A percentile compares a stretch with the other conserved stretches of the same genome.
These are phyloP conservation scores for Anethum foeniculum DNA, from an alignment of 140 eudicot species.

Conservation along the genomic window DNA sequence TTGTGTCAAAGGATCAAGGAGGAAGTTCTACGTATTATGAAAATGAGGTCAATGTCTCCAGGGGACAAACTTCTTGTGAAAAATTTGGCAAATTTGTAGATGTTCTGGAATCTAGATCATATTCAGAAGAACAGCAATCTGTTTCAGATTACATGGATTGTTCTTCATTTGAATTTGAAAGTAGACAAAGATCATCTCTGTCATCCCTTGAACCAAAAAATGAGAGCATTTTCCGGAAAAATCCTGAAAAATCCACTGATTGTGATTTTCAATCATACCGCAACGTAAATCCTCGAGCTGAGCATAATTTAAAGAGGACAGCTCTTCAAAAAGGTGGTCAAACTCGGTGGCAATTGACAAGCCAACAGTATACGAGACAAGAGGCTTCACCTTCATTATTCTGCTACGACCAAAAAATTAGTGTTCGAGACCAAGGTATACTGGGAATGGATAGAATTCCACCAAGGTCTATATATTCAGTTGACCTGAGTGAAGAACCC, in stretches of 20 bases:
- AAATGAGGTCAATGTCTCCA: constrained; percentile 6
- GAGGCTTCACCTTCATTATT: constrained; percentile 23
- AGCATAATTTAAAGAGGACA: constrained; percentile 6
- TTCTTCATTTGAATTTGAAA: constrained; percentile 23
- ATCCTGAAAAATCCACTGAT: constrained; percentile 14
- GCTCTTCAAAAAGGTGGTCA: constrained; percentile 12
- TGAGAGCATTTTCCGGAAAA: constrained; percentile 11
- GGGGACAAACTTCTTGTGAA: constrained; percentile 37
- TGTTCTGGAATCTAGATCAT: constrained; percentile 21
- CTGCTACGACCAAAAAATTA: constrained; percentile 21
- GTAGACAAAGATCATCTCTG: constrained; percentile 21
- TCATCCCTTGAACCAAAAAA: constrained; percentile 26
- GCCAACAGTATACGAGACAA: constrained; percentile 24
- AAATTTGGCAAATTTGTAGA: constrained; percentile 49
- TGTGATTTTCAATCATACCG: neutral
- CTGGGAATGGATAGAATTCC: constrained; percentile 24
- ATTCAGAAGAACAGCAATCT: constrained; percentile 21
- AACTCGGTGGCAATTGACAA: constrained; percentile 22
- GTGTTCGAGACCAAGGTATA: constrained; percentile 23
- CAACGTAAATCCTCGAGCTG: constrained; percentile 6
- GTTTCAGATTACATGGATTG: constrained; percentile 15
- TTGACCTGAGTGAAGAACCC: constrained; percentile 27
- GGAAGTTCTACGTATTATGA: constrained; percentile 12
- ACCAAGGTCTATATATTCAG: constrained; percentile 17
- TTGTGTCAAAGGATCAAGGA: constrained; percentile 11